Conservation (phyloP, 352 stramenopile species). For the Globisporangium rhizosaccharum region DNA sequence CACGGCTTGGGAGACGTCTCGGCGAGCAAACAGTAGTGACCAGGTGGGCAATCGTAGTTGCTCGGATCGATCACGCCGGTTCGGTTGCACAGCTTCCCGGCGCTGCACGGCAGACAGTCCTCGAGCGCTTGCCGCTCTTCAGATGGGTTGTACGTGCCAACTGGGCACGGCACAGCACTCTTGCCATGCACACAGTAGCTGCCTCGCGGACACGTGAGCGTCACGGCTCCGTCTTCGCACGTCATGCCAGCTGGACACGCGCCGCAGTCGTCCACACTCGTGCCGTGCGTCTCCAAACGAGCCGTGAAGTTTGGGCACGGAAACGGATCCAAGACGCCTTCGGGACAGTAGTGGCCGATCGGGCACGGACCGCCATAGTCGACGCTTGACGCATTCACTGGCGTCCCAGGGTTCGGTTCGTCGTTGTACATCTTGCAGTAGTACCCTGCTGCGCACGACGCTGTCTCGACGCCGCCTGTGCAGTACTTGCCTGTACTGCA, state of each 20-base stretch:
- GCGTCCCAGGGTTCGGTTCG: slow-evolving; percentile 37
- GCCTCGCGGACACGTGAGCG: slow-evolving; percentile 54
- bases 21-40: slow-evolving; percentile 61
- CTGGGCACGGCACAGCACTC: slow-evolving; percentile 42
- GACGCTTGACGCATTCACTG: slow-evolving; percentile 3
- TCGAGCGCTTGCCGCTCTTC: slow-evolving; percentile 34
- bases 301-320: slow-evolving; percentile 59
- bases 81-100: slow-evolving; percentile 70
- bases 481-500: slow-evolving; percentile 81
- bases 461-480: slow-evolving; percentile 59
- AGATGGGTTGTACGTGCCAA: slow-evolving; percentile 51
- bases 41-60: slow-evolving; percentile 62
- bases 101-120: slow-evolving; percentile 52
- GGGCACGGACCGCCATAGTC: slow-evolving; percentile 69
- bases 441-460: slow-evolving; percentile 72
- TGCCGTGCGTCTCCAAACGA: slow-evolving; percentile 39
- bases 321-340: slow-evolving; percentile 61
- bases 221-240: slow-evolving; percentile 69
- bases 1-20: slow-evolving; percentile 32
- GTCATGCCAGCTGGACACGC: slow-evolving; percentile 83
- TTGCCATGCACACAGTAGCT: slow-evolving; percentile 46
- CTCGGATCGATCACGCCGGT: slow-evolving; percentile 52
- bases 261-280: slow-evolving; percentile 54
- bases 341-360: slow-evolving; percentile 68
- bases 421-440: slow-evolving; percentile 75